Evolutionary conservation across 768 basidiomycete genomes (phyloP), one percentile per base, ranked within the genome.

Genomic region (Tubosaeta sp.): DNA sequence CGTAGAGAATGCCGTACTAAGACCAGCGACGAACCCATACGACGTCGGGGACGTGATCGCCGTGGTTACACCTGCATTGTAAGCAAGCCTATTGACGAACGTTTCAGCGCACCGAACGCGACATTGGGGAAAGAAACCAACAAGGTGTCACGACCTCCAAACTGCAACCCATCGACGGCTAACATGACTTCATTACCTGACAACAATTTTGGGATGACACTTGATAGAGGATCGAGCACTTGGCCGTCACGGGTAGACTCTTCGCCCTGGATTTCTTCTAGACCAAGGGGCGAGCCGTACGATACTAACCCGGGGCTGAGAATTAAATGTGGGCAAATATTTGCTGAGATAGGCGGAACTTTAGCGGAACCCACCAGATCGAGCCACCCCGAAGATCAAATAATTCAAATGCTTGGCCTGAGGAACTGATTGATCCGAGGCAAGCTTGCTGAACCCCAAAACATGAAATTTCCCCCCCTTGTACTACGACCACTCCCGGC

Each of bases 101-200:
- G 31, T 53, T 5, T 65, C 39, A 46, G 59, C 17, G 47, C 9
- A 42, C 16, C 11, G 22, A 33, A 37, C 16, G 17, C 5, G 3
- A 9, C 26, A 27, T 59, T 35, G 50, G 46, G n/a, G 38, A 56
- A 32, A 43, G 50, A 26, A 11, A 60, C 73, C 56, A 58, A 84
- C 83, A 83, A 62, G 16, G 77, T 73, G 48, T 82, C 76, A 10
- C 82, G 80, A 16, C 83, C 79, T 2, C 75, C 75, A 60, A 86
- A 91, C 53, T 79, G 77, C 31, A 89, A 74, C 0, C 91, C 91
- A 62, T 94, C 91, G 5, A 78, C 78, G 9, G 87, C 91, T 32
- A 75, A 75, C 22, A 80, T 70, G n/a, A 79, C 64, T n/a, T 68
- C 66, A 5, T 66, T 65, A 0, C 68, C 73, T 4, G 59, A 67